These are phyloP conservation scores for Lactarius hengduanensis DNA, from an alignment of 768 basidiomycete species.

Conservation along the genomic window DNA sequence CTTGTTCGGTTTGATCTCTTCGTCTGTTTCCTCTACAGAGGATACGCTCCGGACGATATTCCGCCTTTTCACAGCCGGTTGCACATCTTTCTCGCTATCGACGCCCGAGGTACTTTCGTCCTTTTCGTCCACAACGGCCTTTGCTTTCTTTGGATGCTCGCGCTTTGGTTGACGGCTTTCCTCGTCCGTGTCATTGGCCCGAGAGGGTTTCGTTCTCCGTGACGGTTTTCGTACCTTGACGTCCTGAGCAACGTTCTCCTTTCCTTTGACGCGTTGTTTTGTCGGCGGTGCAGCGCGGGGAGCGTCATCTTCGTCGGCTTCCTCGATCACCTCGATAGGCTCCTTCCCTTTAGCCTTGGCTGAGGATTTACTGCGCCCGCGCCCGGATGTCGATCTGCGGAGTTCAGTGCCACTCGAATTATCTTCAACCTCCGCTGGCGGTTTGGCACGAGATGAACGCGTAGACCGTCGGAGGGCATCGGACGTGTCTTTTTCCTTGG, in stretches of 20 bases:
- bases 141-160: conserved; percentile 16
- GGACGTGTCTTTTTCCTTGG: conserved; percentile 14
- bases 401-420: conserved; percentile 34
- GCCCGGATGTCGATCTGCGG: conserved; percentile 29
- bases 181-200: conserved; percentile 27
- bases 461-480: conserved; percentile 29
- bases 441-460: conserved; percentile 23
- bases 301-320: conserved; percentile 34
- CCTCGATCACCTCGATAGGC: conserved; percentile 33
- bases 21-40: conserved; percentile 8
- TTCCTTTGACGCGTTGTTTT: conserved; percentile 34
- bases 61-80: conserved; percentile 6
- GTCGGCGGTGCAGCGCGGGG: conserved; percentile 31
- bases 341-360: conserved; percentile 30
- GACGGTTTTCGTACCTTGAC: conserved; percentile 10
- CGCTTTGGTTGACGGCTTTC: conserved; percentile 23
- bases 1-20: conserved; percentile 7
- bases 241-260: conserved; percentile 28
- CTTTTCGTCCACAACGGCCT: conserved; percentile 5
- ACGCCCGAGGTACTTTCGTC: conserved; percentile 17
- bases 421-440: conserved; percentile 24
- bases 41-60: conserved; percentile 10
- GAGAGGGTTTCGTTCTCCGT: conserved; percentile 21
- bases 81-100: conserved; percentile 19
- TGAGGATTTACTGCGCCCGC: conserved; percentile 31